Percentiles rank a stretch among this genome's conserved stretches.
Conservation (phyloP, 805 yeast genomes). For the Suhomyces emberorum region DNA sequence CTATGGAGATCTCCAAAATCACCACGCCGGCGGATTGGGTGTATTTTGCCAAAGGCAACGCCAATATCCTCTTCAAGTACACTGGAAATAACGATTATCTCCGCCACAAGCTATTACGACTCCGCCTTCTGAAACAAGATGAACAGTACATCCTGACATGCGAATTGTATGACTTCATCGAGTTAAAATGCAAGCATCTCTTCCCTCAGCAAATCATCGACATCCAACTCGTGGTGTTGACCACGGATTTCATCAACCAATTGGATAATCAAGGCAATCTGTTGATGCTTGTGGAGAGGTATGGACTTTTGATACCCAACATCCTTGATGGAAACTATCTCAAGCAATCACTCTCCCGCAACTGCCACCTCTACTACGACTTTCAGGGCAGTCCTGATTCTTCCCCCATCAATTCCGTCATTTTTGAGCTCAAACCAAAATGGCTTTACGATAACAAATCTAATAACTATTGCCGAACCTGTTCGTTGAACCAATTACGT, state of each 20-base stretch:
- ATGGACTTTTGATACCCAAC: conserved; percentile 44
- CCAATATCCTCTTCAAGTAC: conserved; percentile 46
- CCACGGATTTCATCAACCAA: conserved; percentile 26
- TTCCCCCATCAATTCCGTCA: conserved; percentile 11
- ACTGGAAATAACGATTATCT: conserved; percentile 32
- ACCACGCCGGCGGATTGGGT: conserved; percentile 38
- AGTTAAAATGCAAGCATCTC: conserved; percentile 27
- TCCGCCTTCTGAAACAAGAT: conserved; percentile 30
- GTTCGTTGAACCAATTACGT: conserved; percentile 46
- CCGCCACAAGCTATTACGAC: conserved; percentile 37
- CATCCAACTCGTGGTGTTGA: conserved; percentile 29
- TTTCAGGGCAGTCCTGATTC: conserved; percentile 3
- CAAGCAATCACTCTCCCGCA: conserved; percentile 29
- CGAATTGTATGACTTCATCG: conserved; percentile 41
- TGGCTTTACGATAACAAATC: conserved; percentile 50
- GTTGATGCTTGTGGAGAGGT: conserved; percentile 38
- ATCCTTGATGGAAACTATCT: conserved; percentile 32
- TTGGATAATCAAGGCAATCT: conserved; percentile 24
- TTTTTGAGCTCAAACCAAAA: conserved; percentile 58
- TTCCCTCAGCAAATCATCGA: conserved; percentile 31
- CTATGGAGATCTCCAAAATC: conserved; percentile 36
- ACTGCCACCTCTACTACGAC: conserved; percentile 30
- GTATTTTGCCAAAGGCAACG: conserved; percentile 45
- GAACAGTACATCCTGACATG: conserved; percentile 36
- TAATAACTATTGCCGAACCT: conserved; percentile 52